A percentile compares a stretch with the other conserved stretches of the same genome.
These are phyloP conservation scores for Trichocomaceae sp. DNA, from an alignment of 2,329 filamentous ascomycete genomes.

Conservation along the genomic window DNA sequence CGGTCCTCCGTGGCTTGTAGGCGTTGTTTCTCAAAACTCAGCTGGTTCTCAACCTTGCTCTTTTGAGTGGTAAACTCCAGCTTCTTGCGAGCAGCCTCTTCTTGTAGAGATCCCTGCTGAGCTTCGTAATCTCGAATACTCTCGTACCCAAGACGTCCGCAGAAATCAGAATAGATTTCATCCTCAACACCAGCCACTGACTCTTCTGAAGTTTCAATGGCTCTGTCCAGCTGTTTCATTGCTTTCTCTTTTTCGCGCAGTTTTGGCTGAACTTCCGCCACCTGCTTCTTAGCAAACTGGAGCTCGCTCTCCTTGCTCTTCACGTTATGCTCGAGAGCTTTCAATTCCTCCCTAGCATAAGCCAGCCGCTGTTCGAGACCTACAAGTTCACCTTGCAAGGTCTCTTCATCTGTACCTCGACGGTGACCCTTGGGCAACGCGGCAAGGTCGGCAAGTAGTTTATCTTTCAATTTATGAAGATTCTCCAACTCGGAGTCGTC, in stretches of 20 bases:
- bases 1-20: conserved; percentile 64
- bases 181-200: conserved; percentile 80
- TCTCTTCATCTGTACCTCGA: conserved; percentile 70
- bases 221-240: conserved; percentile 56
- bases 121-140: conserved; percentile 91
- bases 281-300: conserved; percentile 63
- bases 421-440: conserved; percentile 73
- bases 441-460: conserved; percentile 68
- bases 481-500: conserved; percentile 86
- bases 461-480: conserved; percentile 67
- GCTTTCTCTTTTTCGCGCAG: conserved; percentile 64
- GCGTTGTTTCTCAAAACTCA: conserved; percentile 62
- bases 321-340: conserved; percentile 73
- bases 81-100: conserved; percentile 81
- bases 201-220: conserved; percentile 51
- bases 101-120: conserved; percentile 85
- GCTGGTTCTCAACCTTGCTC: conserved; percentile 54
- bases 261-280: conserved; percentile 71
- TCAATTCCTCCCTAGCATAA: conserved; percentile 67
- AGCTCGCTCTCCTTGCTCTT: conserved; percentile 77
- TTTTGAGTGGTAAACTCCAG: conserved; percentile 78
- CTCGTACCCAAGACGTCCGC: conserved; percentile 74
- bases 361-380: conserved; percentile 71
- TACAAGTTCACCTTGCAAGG: conserved; percentile 68
- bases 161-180: conserved; percentile 78